Evolutionary conservation across 192 early-diverging fungal species (phyloP).

Genomic region (Podila epicladia): DNA sequence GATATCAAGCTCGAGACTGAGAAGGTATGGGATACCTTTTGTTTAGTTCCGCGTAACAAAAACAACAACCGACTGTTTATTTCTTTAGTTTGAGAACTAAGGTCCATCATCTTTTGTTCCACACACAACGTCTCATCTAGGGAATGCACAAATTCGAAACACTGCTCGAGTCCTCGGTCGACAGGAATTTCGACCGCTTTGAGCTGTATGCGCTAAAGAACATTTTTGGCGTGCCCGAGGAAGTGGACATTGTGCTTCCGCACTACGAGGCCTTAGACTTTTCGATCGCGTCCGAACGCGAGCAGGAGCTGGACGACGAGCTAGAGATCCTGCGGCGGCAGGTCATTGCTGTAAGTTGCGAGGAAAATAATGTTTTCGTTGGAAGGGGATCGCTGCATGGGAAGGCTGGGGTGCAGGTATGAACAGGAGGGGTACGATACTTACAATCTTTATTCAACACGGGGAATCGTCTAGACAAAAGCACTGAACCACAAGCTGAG

Average conservation of each 20-base stretch:
- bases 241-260: conserved; percentile 60
- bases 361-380: too few species aligned
- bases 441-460: not conserved
- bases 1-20: conserved; percentile 16
- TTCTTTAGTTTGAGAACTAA: not conserved
- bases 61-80: not conserved
- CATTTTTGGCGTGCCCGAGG: conserved; percentile 74
- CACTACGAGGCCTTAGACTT: conserved; percentile 63
- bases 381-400: too few species aligned
- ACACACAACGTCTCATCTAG: conserved; percentile 28
- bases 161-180: conserved; percentile 79
- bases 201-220: conserved; percentile 82
- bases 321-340: conserved; percentile 50
- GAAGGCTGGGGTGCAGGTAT: too few species aligned
- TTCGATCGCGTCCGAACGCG: conserved; percentile 26
- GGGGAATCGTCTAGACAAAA: conserved; percentile 37
- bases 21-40: conserved; percentile 13
- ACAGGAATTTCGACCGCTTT: conserved; percentile 86
- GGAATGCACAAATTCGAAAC: conserved; percentile 81
- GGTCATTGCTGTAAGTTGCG: conserved; percentile 49
- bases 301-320: conserved; percentile 52
- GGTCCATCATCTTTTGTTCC: not conserved
- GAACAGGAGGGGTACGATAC: not conserved
- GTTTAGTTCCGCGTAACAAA: not conserved
- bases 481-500: conserved; percentile 49